Evolutionary conservation across 768 basidiomycete species (phyloP), one percentile per base, ranked within the genome.

Genomic region (Lactarius psammicola): DNA sequence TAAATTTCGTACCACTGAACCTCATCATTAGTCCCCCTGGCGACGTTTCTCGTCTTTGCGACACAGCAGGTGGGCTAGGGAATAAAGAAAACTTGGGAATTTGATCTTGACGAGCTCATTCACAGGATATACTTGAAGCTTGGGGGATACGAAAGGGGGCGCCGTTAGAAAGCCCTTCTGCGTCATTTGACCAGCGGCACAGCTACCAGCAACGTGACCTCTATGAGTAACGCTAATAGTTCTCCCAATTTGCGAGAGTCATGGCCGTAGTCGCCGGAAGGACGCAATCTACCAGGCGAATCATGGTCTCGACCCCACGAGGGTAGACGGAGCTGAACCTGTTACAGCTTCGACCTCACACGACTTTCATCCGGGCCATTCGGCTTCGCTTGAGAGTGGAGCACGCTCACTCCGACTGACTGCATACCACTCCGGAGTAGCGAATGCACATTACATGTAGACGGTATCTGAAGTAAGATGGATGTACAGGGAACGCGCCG

Each of bases 31-130:
- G 84, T 87, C 28, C 85, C 85, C 0, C 70, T 85, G 20, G 77
- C 75, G 0, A 80, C 81, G 3, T 77, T 81, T 57, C 57, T 83
- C 38, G 72, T 85, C 6, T 83, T 86, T 70, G 84, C 80, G 34
- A 74, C 78, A 8, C 83, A 84, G 67, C 78, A 76, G 78, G 85
- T 81, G 64, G 53, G 75, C 17, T 53, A 49, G 20, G n/a, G 23
- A 51, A 30, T 57, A 56, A 44, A 36, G n/a, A 36, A 40, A n/a
- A 34, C 13, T 6, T 20, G 9, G 20, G 17, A 31, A 31, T 26
- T n/a, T 54, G 26, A 63, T 46, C 42, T 40, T 3, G 31, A 62
- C 28, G 40, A 36, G 17, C 15, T 23, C 31, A 20, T 28, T 33
- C 38, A 23, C 67, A 84, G 81, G 81, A 81, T 63, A 64, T 80